Evolutionary conservation across 352 stramenopile species (phyloP).

Genomic region (Globisporangium megalacanthum): DNA sequence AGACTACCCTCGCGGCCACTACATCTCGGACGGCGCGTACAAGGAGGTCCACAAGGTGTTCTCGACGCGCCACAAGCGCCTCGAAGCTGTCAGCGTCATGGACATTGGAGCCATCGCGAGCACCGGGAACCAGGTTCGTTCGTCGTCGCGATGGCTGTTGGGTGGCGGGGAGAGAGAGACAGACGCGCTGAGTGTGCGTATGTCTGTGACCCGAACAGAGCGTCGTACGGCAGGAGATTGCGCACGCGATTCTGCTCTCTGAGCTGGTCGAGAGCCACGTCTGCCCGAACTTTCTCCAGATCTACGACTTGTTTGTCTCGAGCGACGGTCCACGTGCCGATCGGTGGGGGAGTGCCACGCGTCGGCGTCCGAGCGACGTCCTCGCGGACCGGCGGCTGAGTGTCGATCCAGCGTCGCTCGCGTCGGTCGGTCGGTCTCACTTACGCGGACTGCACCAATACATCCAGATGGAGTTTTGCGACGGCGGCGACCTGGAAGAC

Average conservation of each 20-base stretch:
- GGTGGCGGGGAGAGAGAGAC: neutral
- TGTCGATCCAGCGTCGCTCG: slow-evolving; percentile 8
- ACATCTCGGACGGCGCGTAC: slow-evolving; percentile 79
- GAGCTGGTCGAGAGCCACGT: slow-evolving; percentile 79
- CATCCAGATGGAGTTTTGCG: slow-evolving; percentile 98
- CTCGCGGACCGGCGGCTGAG: slow-evolving; percentile 25
- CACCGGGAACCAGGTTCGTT: slow-evolving; percentile 81
- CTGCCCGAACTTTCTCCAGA: slow-evolving; percentile 94
- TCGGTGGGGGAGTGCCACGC: slow-evolving; percentile 50
- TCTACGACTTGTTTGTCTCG: slow-evolving; percentile 90
- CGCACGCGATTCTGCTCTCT: slow-evolving; percentile 90
- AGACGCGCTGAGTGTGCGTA: neutral
- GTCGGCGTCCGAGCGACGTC: slow-evolving; percentile 67
- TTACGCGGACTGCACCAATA: slow-evolving; percentile 84
- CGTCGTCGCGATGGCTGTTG: neutral
- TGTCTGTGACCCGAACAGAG: slow-evolving; percentile 23
- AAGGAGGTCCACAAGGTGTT: slow-evolving; percentile 89
- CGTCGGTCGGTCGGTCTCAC: slow-evolving; percentile 1
- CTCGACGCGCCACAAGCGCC: slow-evolving; percentile 38
- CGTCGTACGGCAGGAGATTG: slow-evolving; percentile 92
- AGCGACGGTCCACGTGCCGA: slow-evolving; percentile 45
- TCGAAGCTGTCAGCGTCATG: slow-evolving; percentile 89
- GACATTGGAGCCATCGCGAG: slow-evolving; percentile 87
- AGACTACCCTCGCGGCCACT: slow-evolving; percentile 59
- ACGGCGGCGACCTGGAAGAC: slow-evolving; percentile 94